Evolutionary conservation across 2,329 filamentous ascomycete genomes (phyloP).

Genomic region (Didymella keratinophila): DNA sequence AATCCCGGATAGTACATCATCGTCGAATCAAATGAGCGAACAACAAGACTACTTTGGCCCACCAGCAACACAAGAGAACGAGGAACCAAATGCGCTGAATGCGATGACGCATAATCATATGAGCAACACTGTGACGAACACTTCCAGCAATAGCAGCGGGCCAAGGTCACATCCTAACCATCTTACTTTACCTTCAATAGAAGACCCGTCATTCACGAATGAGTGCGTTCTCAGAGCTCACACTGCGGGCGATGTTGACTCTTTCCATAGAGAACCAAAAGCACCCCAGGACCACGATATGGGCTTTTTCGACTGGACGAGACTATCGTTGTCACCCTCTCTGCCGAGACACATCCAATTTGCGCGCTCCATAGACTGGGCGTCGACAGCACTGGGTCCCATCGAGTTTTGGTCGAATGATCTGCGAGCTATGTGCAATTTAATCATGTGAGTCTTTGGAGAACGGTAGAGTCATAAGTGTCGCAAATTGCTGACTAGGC

Average conservation of each 20-base stretch:
- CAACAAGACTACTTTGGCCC: slow-evolving; percentile 54
- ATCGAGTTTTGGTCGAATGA: slow-evolving; percentile 77
- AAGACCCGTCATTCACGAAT: slow-evolving; percentile 45
- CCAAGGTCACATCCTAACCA: slow-evolving; percentile 22
- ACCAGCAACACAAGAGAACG: background rate
- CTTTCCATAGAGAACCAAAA: slow-evolving; percentile 45
- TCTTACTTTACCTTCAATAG: slow-evolving; percentile 31
- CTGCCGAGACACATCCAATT: slow-evolving; percentile 77
- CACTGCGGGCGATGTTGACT: slow-evolving; percentile 51
- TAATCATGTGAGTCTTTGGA: slow-evolving; percentile 68
- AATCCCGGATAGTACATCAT: slow-evolving; percentile 20
- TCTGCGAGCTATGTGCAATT: slow-evolving; percentile 78
- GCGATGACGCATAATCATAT: slow-evolving; percentile 19
- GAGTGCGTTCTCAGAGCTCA: slow-evolving; percentile 54
- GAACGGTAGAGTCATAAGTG: background rate
- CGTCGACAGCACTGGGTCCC: slow-evolving; percentile 73
- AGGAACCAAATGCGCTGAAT: slow-evolving; percentile 4
- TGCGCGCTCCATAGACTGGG: slow-evolving; percentile 76
- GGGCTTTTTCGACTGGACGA: slow-evolving; percentile 82
- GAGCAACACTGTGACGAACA: slow-evolving; percentile 7
- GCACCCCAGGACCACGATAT: slow-evolving; percentile 44
- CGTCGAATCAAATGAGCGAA: slow-evolving; percentile 32
- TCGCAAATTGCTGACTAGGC: slow-evolving; percentile 9
- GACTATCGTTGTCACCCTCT: slow-evolving; percentile 68
- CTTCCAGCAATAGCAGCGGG: slow-evolving; percentile 8